Conservation (phyloP, 2,329 filamentous ascomycete genomes). For the Aspergillus fructus region DNA sequence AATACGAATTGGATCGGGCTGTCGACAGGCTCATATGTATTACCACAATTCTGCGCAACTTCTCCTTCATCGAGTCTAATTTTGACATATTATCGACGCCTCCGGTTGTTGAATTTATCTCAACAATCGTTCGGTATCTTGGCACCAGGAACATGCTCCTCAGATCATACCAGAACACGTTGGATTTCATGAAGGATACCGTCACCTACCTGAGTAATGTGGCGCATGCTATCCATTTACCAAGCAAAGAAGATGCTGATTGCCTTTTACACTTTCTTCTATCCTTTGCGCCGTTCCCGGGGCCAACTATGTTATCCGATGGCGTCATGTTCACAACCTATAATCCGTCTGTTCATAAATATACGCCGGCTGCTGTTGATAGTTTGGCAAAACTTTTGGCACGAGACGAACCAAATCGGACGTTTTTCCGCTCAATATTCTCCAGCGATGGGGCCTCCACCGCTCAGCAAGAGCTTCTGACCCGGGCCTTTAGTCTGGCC, state of each 20-base stretch:
- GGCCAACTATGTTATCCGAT: constrained; percentile 58
- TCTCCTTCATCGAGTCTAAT: constrained; percentile 82
- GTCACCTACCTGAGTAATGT: constrained; percentile 89
- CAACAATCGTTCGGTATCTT: constrained; percentile 78
- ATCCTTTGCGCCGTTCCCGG: constrained; percentile 80
- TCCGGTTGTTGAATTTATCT: constrained; percentile 77
- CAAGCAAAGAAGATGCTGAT: constrained; percentile 81
- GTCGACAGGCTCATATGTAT: constrained; percentile 87
- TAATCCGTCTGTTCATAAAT: constrained; percentile 77
- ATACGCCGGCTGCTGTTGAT: constrained; percentile 86
- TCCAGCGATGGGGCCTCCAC: constrained; percentile 64
- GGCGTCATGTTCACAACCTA: constrained; percentile 76
- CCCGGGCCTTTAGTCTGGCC: constrained; percentile 80
- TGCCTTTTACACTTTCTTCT: constrained; percentile 86
- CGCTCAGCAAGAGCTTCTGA: constrained; percentile 75
- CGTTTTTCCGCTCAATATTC: constrained; percentile 80
- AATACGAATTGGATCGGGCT: constrained; percentile 80
- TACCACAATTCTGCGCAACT: constrained; percentile 86
- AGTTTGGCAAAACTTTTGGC: constrained; percentile 88
- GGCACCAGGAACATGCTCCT: constrained; percentile 87
- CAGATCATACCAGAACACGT: constrained; percentile 75
- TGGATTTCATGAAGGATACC: constrained; percentile 97
- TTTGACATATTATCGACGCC: constrained; percentile 73
- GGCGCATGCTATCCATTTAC: constrained; percentile 74
- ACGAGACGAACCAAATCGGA: constrained; percentile 87